phyloP scores from a whole-genome alignment of 2,329 filamentous ascomycete genomes.

The Ilyonectria destructans region DNA sequence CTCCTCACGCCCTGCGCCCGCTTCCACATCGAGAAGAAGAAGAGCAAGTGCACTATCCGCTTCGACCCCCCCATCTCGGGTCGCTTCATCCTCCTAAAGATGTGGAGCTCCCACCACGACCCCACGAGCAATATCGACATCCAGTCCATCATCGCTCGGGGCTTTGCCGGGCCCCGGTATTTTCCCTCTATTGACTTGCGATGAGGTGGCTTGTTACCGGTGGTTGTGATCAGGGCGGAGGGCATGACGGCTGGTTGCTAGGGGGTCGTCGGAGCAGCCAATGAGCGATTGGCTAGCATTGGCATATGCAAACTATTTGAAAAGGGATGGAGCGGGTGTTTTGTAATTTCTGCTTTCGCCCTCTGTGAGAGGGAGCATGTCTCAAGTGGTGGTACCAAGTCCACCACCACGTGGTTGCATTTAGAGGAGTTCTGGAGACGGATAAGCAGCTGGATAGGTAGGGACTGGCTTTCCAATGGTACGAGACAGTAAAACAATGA shows the following conservation, averaged over 20 bases:
- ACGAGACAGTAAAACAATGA: slow-evolving; percentile 24
- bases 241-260: not conserved
- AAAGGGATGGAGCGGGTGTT: slow-evolving; percentile 21
- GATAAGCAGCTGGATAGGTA: slow-evolving; percentile 1
- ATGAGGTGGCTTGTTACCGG: slow-evolving; percentile 52
- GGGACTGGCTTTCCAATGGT: not conserved
- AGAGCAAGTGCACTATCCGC: slow-evolving; percentile 88
- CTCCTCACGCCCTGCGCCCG: slow-evolving; percentile 82
- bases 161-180: slow-evolving; percentile 88
- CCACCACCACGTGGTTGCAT: slow-evolving; percentile 11
- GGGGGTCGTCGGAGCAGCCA: not conserved
- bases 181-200: slow-evolving; percentile 80
- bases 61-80: slow-evolving; percentile 89
- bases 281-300: slow-evolving; percentile 5
- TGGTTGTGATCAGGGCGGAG: not conserved
- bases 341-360: slow-evolving; percentile 10
- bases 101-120: slow-evolving; percentile 85
- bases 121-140: slow-evolving; percentile 86
- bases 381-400: slow-evolving; percentile 14
- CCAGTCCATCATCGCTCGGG: slow-evolving; percentile 86
- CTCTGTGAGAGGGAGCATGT: slow-evolving; percentile 19
- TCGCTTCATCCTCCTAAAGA: slow-evolving; percentile 88
- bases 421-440: slow-evolving; percentile 30
- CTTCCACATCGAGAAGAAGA: slow-evolving; percentile 87
- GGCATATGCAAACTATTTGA: slow-evolving; percentile 14